phyloP scores from a whole-genome alignment of 805 yeast species.

The Myxozyma lipomycoides region DNA sequence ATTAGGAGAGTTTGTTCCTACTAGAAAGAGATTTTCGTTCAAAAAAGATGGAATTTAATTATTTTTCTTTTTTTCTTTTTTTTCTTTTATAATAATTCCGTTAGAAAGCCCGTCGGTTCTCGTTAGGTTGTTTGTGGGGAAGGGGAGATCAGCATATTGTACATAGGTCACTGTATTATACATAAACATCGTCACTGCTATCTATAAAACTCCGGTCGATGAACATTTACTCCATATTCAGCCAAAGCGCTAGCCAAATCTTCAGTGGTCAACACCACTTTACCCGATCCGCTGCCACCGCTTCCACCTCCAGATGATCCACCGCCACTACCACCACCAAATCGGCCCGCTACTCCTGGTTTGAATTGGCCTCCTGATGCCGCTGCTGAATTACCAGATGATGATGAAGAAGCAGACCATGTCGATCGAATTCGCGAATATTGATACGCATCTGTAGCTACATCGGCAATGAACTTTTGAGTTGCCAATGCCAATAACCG shows the following conservation, averaged over 20 bases:
- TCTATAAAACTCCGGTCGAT: conserved; percentile 91
- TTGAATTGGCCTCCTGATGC: conserved; percentile 20
- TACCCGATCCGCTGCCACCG: conserved; percentile 46
- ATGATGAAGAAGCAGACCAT: conserved; percentile 56
- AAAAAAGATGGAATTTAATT: conserved; percentile 38
- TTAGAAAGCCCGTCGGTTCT: too few species aligned
- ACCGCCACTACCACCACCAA: conserved; percentile 40
- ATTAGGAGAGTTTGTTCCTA: conserved; percentile 91
- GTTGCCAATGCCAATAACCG: conserved; percentile 89
- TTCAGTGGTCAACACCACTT: conserved; percentile 85
- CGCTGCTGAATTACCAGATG: conserved; percentile 57
- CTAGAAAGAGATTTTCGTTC: conserved; percentile 82
- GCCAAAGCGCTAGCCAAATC: conserved; percentile 88
- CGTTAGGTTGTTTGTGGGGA: too few species aligned
- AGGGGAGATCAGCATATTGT: not conserved
- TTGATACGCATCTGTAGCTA: conserved; percentile 95
- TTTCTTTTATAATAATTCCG: too few species aligned
- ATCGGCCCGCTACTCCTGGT: conserved; percentile 53
- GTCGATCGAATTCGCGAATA: conserved; percentile 88
- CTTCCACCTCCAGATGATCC: conserved; percentile 37
- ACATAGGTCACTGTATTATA: not conserved
- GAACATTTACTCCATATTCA: conserved; percentile 86
- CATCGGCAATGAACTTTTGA: conserved; percentile 88
- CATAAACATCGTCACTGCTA: conserved; percentile 33
- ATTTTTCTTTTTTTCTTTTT: not conserved